Base-by-base conservation (phyloP, 2,329 filamentous ascomycete species). In the Aspergillus intermedius region DNA sequence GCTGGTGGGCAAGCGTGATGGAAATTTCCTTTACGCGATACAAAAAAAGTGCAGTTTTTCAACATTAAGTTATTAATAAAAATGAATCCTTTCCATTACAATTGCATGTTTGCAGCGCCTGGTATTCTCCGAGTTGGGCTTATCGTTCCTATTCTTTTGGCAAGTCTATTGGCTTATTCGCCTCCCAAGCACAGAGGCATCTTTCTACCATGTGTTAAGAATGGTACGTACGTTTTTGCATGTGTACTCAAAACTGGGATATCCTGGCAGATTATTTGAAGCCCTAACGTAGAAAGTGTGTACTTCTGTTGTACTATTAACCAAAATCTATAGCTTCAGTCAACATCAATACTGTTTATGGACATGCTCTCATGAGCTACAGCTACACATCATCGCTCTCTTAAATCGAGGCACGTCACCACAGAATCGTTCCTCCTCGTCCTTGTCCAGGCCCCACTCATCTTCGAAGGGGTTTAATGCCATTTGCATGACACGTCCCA, bases 341-440 rank as follows among this genome's bases (percentile, higher is more conserved):
- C 25, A 37, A n/a, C 13, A n/a, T 37, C 34, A 7, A n/a, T n/a
- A 17, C 4, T 30, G 25, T 30, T 10, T 8, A n/a, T 17, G 12
- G n/a, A 13, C 9, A 22, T 21, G 9, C 17, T 25, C 23, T 60
- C 49, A 95, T 21, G 91, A 96, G 66, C 89, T 95, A 71, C 93
- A 98, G 65, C 88, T 95, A 68, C 93, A 97, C 74, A 96, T 91
- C 80, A 95, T 83, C 30, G 87, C 87, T 57, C 88, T 80, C 69
- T 84, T 82, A 42, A 77, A 77, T 64, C 79, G 82, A 0, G 91
- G 91, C 47, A 95, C 88, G 70, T 96, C 90, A 2, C 87, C 86
- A 58, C 84, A 88, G 75, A 88, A 95, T 54, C 91, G 77, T 58
- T 84, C 77, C 67, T 95, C 91, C 64, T 95, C 88, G 13, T 82